A percentile compares a stretch with the other conserved stretches of the same genome.
phyloP scores from a whole-genome alignment of 768 basidiomycete species.

The Dentipellis sp. region DNA sequence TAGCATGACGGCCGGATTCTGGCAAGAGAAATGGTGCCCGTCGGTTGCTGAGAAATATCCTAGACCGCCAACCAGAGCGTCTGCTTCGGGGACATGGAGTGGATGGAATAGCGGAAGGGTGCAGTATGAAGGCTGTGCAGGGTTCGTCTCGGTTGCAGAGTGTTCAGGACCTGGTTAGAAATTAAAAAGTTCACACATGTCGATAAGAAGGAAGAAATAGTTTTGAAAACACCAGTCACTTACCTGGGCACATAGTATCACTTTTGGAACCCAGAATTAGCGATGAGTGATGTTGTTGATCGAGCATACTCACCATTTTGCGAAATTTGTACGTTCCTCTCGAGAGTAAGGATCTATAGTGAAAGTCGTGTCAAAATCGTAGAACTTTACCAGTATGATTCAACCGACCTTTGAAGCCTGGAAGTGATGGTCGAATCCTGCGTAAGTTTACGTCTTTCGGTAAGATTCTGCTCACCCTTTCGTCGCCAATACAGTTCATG shows the following conservation, averaged over 20 bases:
- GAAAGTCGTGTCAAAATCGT: neutral
- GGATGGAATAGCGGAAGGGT: slow-evolving; percentile 45
- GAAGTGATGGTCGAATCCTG: no score
- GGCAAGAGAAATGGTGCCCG: slow-evolving; percentile 45
- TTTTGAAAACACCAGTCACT: neutral
- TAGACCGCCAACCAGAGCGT: slow-evolving; percentile 17
- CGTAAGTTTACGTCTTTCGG: neutral
- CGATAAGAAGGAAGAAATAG: neutral
- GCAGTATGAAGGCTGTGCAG: slow-evolving; percentile 45
- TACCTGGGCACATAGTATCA: slow-evolving; percentile 44
- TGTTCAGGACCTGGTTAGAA: slow-evolving; percentile 40
- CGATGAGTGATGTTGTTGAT: neutral
- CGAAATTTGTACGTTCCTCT: slow-evolving; percentile 44
- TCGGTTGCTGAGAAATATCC: slow-evolving; percentile 44
- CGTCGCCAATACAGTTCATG: slow-evolving; percentile 50
- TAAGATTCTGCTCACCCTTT: slow-evolving; percentile 30
- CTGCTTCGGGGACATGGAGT: slow-evolving; percentile 17
- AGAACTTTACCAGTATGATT: neutral
- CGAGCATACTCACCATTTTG: slow-evolving; percentile 35
- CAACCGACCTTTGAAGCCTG: slow-evolving; percentile 47
- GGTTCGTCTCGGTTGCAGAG: slow-evolving; percentile 23
- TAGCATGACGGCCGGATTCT: slow-evolving; percentile 41
- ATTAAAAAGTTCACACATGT: neutral
- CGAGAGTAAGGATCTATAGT: slow-evolving; percentile 46
- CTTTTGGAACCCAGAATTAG: slow-evolving; percentile 17